These are phyloP conservation scores for Aspergillus diversus DNA, from an alignment of 495 filamentous ascomycete genomes.

Conservation along the genomic window DNA sequence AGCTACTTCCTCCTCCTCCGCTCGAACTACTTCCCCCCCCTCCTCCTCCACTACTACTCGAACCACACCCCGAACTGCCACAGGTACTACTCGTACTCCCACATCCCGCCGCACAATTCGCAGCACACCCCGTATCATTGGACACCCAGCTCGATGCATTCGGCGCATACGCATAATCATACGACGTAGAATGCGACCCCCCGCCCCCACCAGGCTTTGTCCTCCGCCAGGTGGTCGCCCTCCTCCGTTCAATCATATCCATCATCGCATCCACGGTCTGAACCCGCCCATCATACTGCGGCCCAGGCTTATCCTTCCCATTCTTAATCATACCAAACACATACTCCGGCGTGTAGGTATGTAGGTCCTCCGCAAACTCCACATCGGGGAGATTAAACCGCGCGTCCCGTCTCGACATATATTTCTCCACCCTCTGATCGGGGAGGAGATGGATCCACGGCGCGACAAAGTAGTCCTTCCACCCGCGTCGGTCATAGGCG, in stretches of 20 bases:
- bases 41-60: background rate
- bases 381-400: background rate
- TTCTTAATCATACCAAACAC: background rate
- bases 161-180: background rate
- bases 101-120: background rate
- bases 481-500: background rate
- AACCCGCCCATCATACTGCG: background rate
- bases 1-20: background rate
- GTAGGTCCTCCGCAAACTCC: background rate
- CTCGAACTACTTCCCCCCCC: background rate
- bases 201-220: background rate
- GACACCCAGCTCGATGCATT: background rate
- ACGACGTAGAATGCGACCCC: background rate
- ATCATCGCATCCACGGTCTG: no score
- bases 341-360: background rate
- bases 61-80: background rate
- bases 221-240: no score
- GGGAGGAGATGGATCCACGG: background rate
- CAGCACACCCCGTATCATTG: background rate
- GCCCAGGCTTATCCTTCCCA: background rate
- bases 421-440: background rate
- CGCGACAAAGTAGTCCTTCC: background rate
- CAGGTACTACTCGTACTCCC: background rate
- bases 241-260: no score
- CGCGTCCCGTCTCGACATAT: background rate